Evolutionary conservation across 768 basidiomycete genomes (phyloP).

Genomic region (Psilocybe cyanescens): DNA sequence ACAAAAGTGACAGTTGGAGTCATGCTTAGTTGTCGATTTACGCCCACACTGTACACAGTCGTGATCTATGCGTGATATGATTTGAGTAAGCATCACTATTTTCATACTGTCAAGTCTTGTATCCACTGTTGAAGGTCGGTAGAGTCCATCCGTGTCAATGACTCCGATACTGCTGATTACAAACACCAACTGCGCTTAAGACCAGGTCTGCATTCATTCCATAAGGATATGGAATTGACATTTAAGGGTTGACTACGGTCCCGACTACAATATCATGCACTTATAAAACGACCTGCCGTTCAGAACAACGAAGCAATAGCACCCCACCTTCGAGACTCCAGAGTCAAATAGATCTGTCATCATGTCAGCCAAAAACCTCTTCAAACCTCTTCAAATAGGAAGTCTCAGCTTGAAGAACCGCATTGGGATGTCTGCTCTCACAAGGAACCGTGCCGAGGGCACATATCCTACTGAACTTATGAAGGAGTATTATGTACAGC

Average conservation of each 20-base stretch:
- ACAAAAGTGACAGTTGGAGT: too few relatives aligned
- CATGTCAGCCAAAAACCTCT: slow-evolving; percentile 21
- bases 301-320: not conserved
- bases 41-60: too few relatives aligned
- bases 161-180: too few relatives aligned
- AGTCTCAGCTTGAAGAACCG: slow-evolving; percentile 40
- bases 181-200: too few relatives aligned
- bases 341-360: not conserved
- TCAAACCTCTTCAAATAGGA: slow-evolving; percentile 39
- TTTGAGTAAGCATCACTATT: not conserved
- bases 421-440: slow-evolving; percentile 44
- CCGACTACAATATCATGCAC: too few relatives aligned
- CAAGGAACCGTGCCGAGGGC: slow-evolving; percentile 40
- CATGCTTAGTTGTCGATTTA: too few relatives aligned
- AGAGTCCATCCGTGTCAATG: too few relatives aligned
- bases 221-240: too few relatives aligned
- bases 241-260: too few relatives aligned
- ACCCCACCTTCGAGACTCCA: not conserved
- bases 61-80: not conserved
- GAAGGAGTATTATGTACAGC: slow-evolving; percentile 45
- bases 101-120: not conserved
- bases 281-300: not conserved
- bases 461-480: slow-evolving; percentile 41
- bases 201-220: too few relatives aligned
- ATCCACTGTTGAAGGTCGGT: too few relatives aligned